Evolutionary conservation across 768 basidiomycete genomes (phyloP).

Genomic region (Boletus rubroflammeus): DNA sequence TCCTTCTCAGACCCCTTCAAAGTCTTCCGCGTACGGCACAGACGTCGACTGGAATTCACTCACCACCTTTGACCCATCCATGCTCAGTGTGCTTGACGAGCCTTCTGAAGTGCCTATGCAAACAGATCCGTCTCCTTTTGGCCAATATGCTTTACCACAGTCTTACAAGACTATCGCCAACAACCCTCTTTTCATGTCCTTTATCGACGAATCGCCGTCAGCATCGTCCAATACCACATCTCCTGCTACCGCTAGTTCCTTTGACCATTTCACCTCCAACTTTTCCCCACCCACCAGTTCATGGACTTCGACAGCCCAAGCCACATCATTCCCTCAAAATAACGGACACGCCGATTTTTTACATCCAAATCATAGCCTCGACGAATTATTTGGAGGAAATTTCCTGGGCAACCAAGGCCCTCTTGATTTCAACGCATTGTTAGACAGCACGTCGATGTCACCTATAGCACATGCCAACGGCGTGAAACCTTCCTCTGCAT

Average conservation of each 20-base stretch:
- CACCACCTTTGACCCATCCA: slow-evolving; percentile 65
- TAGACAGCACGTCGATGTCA: slow-evolving; percentile 30
- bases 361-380: slow-evolving; percentile 30
- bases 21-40: slow-evolving; percentile 16
- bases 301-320: slow-evolving; percentile 20
- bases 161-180: slow-evolving; percentile 75
- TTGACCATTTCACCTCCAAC: slow-evolving; percentile 45
- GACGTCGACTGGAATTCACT: slow-evolving; percentile 61
- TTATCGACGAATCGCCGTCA: slow-evolving; percentile 51
- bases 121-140: slow-evolving; percentile 53
- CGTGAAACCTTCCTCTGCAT: slow-evolving; percentile 8
- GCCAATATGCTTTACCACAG: slow-evolving; percentile 43
- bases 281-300: slow-evolving; percentile 36
- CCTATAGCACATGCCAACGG: slow-evolving; percentile 49
- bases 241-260: slow-evolving; percentile 16
- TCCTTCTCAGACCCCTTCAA: slow-evolving; percentile 33
- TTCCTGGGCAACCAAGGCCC: slow-evolving; percentile 31
- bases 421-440: slow-evolving; percentile 33
- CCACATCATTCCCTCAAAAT: slow-evolving; percentile 19
- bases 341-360: slow-evolving; percentile 23
- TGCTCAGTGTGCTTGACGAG: slow-evolving; percentile 65
- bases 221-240: slow-evolving; percentile 15
- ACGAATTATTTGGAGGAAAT: slow-evolving; percentile 45
- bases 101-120: slow-evolving; percentile 54
- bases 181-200: slow-evolving; percentile 85